phyloP scores from a whole-genome alignment of 441 rosid genomes.

The Eugenia klotzschiana region DNA sequence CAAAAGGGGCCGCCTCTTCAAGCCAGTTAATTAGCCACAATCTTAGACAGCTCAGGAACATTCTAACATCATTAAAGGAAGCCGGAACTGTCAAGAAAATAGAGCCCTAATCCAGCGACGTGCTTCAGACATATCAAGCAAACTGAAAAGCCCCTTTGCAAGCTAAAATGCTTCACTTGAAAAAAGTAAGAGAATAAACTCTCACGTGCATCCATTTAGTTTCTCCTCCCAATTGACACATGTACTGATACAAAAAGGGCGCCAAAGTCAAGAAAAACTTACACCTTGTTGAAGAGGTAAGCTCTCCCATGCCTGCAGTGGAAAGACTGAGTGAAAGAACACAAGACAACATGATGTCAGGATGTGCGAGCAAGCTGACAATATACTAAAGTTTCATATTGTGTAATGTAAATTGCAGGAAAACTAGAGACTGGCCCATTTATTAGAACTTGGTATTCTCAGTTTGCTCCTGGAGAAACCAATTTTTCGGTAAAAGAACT shows the following conservation, averaged over 20 bases:
- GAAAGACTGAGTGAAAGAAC: constrained; percentile 51
- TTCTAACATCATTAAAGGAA: background rate
- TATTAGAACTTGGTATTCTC: background rate
- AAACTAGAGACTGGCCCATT: background rate
- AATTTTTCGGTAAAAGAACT: background rate
- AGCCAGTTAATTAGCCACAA: background rate
- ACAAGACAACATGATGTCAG: constrained; percentile 24
- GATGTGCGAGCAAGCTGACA: background rate
- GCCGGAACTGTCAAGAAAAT: background rate
- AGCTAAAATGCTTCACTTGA: background rate
- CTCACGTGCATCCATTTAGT: background rate
- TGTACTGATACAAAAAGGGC: background rate
- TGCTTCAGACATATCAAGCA: background rate
- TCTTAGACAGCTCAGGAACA: background rate
- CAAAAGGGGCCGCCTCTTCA: background rate
- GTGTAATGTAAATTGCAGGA: background rate
- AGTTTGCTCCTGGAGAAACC: background rate
- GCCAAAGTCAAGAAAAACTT: constrained; percentile 41
- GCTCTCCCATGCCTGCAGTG: constrained; percentile 86
- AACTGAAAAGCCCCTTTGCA: background rate
- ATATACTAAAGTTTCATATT: background rate
- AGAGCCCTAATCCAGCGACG: background rate
- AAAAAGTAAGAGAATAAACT: background rate
- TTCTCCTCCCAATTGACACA: background rate
- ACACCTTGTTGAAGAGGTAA: constrained; percentile 94